Conservation (phyloP, 2,329 filamentous ascomycete species). For the Neurospora crassa region DNA sequence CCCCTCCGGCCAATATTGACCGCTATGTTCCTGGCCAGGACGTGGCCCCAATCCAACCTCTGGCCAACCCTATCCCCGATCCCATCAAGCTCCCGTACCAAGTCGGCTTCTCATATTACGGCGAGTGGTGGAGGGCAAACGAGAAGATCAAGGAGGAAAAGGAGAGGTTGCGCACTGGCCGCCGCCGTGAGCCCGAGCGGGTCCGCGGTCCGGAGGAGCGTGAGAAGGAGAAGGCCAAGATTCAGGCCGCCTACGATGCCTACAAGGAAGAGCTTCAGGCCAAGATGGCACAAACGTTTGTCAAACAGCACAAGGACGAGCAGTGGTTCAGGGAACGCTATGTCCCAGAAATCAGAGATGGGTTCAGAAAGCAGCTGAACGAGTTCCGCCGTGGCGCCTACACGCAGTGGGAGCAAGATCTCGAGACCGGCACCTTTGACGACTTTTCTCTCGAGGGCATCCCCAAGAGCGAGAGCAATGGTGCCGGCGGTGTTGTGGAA, state of each 20-base stretch:
- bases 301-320: slow-evolving; percentile 84
- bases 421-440: slow-evolving; percentile 80
- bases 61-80: slow-evolving; percentile 59
- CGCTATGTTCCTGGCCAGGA: slow-evolving; percentile 75
- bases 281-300: slow-evolving; percentile 81
- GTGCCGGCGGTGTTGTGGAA: slow-evolving; percentile 73
- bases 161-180: slow-evolving; percentile 60
- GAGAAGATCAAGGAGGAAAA: slow-evolving; percentile 76
- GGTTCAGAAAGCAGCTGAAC: slow-evolving; percentile 64
- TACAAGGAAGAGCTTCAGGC: slow-evolving; percentile 62
- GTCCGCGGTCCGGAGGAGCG: slow-evolving; percentile 62
- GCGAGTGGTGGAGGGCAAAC: slow-evolving; percentile 78
- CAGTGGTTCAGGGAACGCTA: slow-evolving; percentile 99
- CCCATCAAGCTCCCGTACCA: slow-evolving; percentile 67
- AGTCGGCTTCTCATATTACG: slow-evolving; percentile 77
- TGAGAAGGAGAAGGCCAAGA: slow-evolving; percentile 68
- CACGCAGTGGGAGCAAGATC: slow-evolving; percentile 78
- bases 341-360: slow-evolving; percentile 69
- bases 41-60: slow-evolving; percentile 32
- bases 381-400: slow-evolving; percentile 73
- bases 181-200: slow-evolving; percentile 54
- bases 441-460: slow-evolving; percentile 91
- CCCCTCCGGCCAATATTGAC: slow-evolving; percentile 65
- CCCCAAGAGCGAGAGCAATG: slow-evolving; percentile 86
- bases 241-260: slow-evolving; percentile 58